These are phyloP conservation scores for Aspergillus fischeri DNA, from an alignment of 2,329 filamentous ascomycete genomes.

Conservation along the genomic window DNA sequence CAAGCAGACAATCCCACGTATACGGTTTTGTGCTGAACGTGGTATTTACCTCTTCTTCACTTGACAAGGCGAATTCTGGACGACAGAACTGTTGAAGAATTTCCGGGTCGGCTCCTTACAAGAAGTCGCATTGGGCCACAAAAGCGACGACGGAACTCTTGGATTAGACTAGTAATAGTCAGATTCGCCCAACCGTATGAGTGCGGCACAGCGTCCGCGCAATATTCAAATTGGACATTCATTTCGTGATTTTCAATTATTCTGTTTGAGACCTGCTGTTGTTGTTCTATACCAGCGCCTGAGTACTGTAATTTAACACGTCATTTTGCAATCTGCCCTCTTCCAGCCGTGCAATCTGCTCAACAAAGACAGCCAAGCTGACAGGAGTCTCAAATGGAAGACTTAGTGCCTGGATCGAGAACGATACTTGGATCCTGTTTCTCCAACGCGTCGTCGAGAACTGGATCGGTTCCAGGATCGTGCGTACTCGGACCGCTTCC, in stretches of 20 bases:
- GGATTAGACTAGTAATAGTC: neutral
- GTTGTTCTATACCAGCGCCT: neutral
- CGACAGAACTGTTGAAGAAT: neutral
- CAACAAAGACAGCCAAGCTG: neutral
- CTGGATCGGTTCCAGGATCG: neutral
- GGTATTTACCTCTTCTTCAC: neutral
- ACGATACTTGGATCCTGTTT: slow-evolving; percentile 13
- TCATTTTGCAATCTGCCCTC: neutral
- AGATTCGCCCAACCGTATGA: neutral
- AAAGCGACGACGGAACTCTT: no score
- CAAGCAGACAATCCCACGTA: neutral
- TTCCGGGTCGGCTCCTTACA: neutral
- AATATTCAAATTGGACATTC: neutral
- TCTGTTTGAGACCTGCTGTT: neutral
- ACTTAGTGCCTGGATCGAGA: slow-evolving; percentile 14
- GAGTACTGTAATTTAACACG: neutral
- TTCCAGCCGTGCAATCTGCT: neutral
- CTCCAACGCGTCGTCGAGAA: neutral
- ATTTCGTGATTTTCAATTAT: neutral
- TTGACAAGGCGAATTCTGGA: neutral
- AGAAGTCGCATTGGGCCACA: neutral
- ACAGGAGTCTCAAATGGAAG: neutral
- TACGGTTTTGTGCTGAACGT: neutral
- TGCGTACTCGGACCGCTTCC: slow-evolving; percentile 4
- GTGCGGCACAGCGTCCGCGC: neutral